Conservation (phyloP, 345 rosid species). For the Psidium friedrichsthalianum region DNA sequence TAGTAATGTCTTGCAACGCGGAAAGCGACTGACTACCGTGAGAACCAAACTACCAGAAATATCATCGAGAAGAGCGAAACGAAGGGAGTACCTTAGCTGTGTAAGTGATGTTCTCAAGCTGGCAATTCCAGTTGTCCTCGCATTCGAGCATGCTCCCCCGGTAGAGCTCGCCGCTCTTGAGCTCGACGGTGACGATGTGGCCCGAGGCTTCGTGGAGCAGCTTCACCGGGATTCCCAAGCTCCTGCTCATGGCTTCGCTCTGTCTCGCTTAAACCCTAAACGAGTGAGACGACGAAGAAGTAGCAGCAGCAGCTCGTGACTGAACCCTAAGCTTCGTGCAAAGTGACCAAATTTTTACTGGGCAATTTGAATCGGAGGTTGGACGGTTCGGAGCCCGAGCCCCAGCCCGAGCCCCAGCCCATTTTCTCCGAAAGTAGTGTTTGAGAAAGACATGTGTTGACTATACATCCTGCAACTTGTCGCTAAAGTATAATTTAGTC, state of each 20-base stretch:
- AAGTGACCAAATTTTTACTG: too few relatives aligned
- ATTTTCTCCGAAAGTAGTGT: too few relatives aligned
- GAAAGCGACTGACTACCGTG: background rate
- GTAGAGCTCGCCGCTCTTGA: conserved; percentile 17
- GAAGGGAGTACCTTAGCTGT: conserved; percentile 2
- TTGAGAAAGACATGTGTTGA: too few relatives aligned
- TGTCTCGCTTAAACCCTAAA: background rate
- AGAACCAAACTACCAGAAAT: background rate
- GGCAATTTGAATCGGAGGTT: too few relatives aligned
- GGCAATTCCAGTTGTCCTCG: conserved; percentile 21
- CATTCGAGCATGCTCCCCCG: conserved; percentile 17
- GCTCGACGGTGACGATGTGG: conserved; percentile 15
- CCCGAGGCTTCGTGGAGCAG: conserved; percentile 15
- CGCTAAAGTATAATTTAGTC: too few relatives aligned
- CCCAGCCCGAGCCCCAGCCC: background rate
- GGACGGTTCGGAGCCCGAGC: too few relatives aligned
- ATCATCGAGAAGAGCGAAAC: background rate
- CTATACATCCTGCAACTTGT: too few relatives aligned
- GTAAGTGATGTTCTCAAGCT: conserved; percentile 19
- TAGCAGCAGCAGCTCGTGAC: background rate
- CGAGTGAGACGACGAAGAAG: background rate
- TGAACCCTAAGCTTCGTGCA: background rate
- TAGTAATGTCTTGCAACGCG: background rate
- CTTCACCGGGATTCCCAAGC: conserved; percentile 20
- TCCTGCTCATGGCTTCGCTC: conserved; percentile 11